Evolutionary conservation across 352 stramenopile genomes (phyloP).

Genomic region (Phytophthora foliorum): DNA sequence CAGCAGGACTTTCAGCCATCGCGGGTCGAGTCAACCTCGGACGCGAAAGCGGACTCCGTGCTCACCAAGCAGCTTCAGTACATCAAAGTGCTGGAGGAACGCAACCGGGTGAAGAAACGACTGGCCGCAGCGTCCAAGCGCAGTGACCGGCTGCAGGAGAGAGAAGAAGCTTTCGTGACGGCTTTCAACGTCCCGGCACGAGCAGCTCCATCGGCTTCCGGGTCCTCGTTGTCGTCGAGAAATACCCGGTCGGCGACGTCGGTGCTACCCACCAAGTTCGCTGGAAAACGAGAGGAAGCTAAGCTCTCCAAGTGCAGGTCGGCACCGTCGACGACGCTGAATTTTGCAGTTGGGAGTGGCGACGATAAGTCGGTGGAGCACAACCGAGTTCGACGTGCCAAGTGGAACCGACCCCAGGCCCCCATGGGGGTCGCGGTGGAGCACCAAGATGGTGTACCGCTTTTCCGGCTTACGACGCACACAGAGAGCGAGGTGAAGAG

Average conservation of each 20-base stretch:
- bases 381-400: conserved; percentile 44
- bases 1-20: conserved; percentile 40
- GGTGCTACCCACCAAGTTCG: conserved; percentile 48
- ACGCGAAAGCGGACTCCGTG: conserved; percentile 54
- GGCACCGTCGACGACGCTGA: conserved; percentile 55
- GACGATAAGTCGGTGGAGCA: conserved; percentile 14
- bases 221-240: conserved; percentile 27
- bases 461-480: conserved; percentile 41
- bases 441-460: conserved; percentile 44
- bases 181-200: conserved; percentile 74
- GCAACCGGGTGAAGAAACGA: conserved; percentile 86
- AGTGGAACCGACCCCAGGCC: conserved; percentile 63
- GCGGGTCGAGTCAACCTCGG: neutral
- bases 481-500: conserved; percentile 19
- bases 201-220: conserved; percentile 11
- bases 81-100: conserved; percentile 87
- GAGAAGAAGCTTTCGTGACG: conserved; percentile 83
- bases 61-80: conserved; percentile 86
- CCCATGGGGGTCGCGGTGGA: conserved; percentile 54
- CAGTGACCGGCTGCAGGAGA: conserved; percentile 61
- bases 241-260: conserved; percentile 60
- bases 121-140: conserved; percentile 69
- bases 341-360: conserved; percentile 22
- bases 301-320: conserved; percentile 44
- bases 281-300: conserved; percentile 25